Evolutionary conservation across 2,329 filamentous ascomycete genomes (phyloP).

Genomic region (Aspergillus sp.): DNA sequence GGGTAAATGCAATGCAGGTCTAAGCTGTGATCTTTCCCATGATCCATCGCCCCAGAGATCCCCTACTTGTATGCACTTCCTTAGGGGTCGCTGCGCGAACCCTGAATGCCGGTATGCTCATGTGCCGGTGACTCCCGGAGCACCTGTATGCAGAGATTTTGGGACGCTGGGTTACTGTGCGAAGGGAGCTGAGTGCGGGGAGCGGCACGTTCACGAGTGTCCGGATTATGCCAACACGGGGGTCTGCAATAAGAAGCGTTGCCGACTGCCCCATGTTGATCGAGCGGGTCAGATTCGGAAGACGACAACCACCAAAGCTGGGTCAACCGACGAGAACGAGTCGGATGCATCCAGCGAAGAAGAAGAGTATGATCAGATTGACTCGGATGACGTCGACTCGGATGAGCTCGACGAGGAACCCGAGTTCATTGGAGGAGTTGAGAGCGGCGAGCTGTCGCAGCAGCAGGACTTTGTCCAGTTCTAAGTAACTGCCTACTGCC

Average conservation of each 20-base stretch:
- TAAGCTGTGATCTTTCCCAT: constrained; percentile 84
- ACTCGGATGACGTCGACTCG: constrained; percentile 65
- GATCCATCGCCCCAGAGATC: constrained; percentile 72
- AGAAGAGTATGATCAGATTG: constrained; percentile 52
- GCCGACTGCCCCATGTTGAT: constrained; percentile 79
- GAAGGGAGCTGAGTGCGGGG: constrained; percentile 64
- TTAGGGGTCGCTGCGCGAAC: constrained; percentile 83
- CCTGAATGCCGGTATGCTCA: constrained; percentile 79
- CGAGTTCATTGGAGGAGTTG: constrained; percentile 22
- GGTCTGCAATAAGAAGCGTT: constrained; percentile 68
- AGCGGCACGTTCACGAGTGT: constrained; percentile 86
- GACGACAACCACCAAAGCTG: constrained; percentile 36
- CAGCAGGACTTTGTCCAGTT: constrained; percentile 48
- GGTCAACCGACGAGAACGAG: constrained; percentile 40
- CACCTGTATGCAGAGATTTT: constrained; percentile 75
- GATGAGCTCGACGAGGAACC: constrained; percentile 44
- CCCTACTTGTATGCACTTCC: constrained; percentile 81
- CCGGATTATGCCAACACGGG: constrained; percentile 91
- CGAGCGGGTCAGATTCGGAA: constrained; percentile 69
- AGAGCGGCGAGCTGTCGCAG: constrained; percentile 40
- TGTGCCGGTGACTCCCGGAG: constrained; percentile 63
- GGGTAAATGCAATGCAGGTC: constrained; percentile 65
- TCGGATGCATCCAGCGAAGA: constrained; percentile 73
- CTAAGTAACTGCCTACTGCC: constrained; percentile 11
- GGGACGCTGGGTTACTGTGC: constrained; percentile 82